Base-by-base conservation (phyloP, 345 rosid genomes). In the Arabis hirsuta region DNA sequence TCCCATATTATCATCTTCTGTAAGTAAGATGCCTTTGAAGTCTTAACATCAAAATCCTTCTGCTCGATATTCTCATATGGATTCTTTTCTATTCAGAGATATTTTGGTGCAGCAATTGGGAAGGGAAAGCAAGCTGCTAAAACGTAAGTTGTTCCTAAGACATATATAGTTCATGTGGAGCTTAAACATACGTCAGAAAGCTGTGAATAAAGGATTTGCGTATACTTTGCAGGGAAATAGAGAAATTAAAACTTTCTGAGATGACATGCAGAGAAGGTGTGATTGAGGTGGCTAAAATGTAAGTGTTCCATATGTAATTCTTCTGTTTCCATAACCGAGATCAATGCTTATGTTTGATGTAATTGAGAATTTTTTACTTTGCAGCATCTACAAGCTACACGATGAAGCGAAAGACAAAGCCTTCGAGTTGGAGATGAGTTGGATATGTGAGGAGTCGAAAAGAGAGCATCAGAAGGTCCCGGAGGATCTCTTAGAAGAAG, bases 341-440 rank as follows among this genome's bases (percentile, higher is more conserved):
- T 52, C 5, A 34, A 11, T 12, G 16, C 34, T 52, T 36, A 12
- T 12, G 56, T 5, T 26, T 26, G 14, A 52, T 36, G 41, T 8
- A 36, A 36, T 36, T 36, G 11, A 3, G 41, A 36, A 36, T 9
- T 36, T 36, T 36, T 55, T 27, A 42, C 27, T 19, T 65, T 64
- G 73, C 84, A 94, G 98, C 80, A 91, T 95, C 64, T 95, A 95
- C 82, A 90, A 88, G 76, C 90, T 95, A 43, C 99, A 95, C 16
- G 99, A 95, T 79, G 97, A 95, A 79, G 97, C 99, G 24, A 95
- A 91, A 83, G 99, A 95, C 81, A 91, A 95, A 81, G 96, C 96
- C 22, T 95, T 89, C 56, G 99, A 95, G 78, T 72, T 91, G 71
- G 99, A 95, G 72, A 84, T 95, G 96, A 95, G 97, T 50, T 95